Percentiles rank a stretch among this genome's conserved stretches.
phyloP scores from a whole-genome alignment of 441 rosid genomes.

The Raphanus hybrid region DNA sequence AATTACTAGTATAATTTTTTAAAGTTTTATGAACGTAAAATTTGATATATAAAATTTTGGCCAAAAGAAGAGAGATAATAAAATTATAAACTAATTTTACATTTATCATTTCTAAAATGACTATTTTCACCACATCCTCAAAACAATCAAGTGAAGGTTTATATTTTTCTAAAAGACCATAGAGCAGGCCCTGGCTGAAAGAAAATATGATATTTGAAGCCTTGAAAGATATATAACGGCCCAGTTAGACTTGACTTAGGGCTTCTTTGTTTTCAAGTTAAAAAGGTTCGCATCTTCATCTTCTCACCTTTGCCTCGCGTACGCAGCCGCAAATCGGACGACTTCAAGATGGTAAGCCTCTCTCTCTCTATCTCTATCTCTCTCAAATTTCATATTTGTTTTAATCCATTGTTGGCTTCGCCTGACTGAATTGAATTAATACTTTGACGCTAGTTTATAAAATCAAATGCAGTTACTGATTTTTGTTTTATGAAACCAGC shows the following conservation, averaged over 20 bases:
- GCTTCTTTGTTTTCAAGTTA: not conserved
- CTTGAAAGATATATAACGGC: not conserved
- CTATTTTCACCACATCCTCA: no score
- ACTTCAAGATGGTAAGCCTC: not conserved
- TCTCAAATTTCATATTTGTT: not conserved
- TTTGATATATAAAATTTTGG: no score
- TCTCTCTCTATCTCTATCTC: not conserved
- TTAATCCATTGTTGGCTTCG: not conserved
- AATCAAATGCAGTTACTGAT: not conserved
- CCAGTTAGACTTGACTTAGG: not conserved
- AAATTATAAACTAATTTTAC: no score
- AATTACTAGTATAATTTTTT: no score
- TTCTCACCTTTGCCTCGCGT: not conserved
- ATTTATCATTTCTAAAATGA: no score
- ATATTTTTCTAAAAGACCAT: not conserved
- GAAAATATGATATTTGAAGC: not conserved
- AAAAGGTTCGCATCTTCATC: not conserved
- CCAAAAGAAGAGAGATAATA: no score
- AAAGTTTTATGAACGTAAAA: no score
- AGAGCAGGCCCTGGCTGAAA: not conserved
- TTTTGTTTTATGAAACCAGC: conserved; percentile 42
- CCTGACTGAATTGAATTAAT: not conserved
- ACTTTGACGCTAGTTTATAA: not conserved
- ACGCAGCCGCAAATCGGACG: conserved; percentile 7
- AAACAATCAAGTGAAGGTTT: not conserved